Evolutionary conservation across 2,329 filamentous ascomycete genomes (phyloP).

Genomic region (Capronia americana): DNA sequence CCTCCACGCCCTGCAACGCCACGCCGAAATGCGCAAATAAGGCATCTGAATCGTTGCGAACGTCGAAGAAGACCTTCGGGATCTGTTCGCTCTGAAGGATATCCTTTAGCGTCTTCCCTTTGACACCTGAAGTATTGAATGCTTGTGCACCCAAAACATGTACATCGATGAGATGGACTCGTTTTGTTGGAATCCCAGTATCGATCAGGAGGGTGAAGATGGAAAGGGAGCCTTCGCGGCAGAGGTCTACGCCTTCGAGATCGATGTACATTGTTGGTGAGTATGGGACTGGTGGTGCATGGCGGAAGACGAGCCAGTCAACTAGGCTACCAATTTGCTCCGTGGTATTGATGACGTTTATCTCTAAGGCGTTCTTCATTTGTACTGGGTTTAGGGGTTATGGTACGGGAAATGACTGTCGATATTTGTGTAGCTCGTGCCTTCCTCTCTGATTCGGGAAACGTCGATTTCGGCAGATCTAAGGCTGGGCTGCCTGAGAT

Average conservation of each 20-base stretch:
- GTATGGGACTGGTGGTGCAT: neutral
- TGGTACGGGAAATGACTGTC: too few species aligned
- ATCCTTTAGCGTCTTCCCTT: slow-evolving; percentile 40
- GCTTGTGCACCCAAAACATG: neutral
- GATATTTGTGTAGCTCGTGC: too few species aligned
- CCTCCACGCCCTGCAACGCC: slow-evolving; percentile 50
- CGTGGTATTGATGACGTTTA: neutral
- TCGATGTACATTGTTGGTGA: slow-evolving; percentile 45
- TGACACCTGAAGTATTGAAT: slow-evolving; percentile 4
- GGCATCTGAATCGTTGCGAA: slow-evolving; percentile 62
- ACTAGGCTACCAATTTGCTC: neutral
- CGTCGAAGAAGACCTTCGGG: slow-evolving; percentile 61
- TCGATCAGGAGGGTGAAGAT: slow-evolving; percentile 52
- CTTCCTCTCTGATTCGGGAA: too few species aligned
- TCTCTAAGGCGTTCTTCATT: neutral
- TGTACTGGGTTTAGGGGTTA: too few species aligned
- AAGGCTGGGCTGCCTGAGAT: too few species aligned
- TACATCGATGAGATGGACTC: neutral
- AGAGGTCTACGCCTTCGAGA: slow-evolving; percentile 56
- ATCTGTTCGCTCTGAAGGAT: slow-evolving; percentile 53
- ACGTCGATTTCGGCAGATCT: too few species aligned
- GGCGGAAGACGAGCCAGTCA: neutral
- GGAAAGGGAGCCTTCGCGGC: slow-evolving; percentile 53
- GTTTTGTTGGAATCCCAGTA: neutral
- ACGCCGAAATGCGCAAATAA: slow-evolving; percentile 54